phyloP scores from a whole-genome alignment of 2,329 filamentous ascomycete genomes.

The Dichotomopilus funicola region DNA sequence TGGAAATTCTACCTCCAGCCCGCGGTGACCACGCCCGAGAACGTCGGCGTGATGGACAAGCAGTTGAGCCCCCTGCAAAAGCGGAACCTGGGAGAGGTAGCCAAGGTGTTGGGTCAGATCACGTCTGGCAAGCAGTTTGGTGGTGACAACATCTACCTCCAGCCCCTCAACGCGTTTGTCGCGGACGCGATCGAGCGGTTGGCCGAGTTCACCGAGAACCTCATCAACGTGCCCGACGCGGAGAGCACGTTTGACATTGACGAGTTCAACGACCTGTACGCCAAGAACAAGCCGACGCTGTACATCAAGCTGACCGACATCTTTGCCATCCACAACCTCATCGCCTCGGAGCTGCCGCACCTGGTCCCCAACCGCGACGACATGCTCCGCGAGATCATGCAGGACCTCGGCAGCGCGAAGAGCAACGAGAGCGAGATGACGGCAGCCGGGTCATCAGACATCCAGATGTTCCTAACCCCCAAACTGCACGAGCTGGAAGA shows the following conservation, averaged over 20 bases:
- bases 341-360: slow-evolving; percentile 68
- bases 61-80: slow-evolving; percentile 86
- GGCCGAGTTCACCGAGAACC: slow-evolving; percentile 63
- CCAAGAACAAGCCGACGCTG: slow-evolving; percentile 92
- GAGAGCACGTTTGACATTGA: slow-evolving; percentile 96
- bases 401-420: slow-evolving; percentile 92
- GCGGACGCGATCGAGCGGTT: slow-evolving; percentile 77
- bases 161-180: slow-evolving; percentile 89
- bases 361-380: slow-evolving; percentile 81
- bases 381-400: slow-evolving; percentile 80
- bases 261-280: slow-evolving; percentile 96
- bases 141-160: slow-evolving; percentile 89
- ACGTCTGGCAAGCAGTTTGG: slow-evolving; percentile 85
- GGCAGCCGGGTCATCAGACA: slow-evolving; percentile 78
- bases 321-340: slow-evolving; percentile 87
- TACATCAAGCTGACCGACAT: slow-evolving; percentile 99
- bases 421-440: slow-evolving; percentile 92
- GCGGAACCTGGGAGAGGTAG: slow-evolving; percentile 82
- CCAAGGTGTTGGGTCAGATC: slow-evolving; percentile 85
- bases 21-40: slow-evolving; percentile 81
- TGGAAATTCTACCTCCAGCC: slow-evolving; percentile 94
- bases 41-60: slow-evolving; percentile 86
- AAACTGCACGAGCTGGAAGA: slow-evolving; percentile 88
- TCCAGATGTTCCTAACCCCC: slow-evolving; percentile 82
- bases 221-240: slow-evolving; percentile 79